Base-by-base conservation (phyloP, 1,284 basidiomycete genomes). In the Ustilago tritici region DNA sequence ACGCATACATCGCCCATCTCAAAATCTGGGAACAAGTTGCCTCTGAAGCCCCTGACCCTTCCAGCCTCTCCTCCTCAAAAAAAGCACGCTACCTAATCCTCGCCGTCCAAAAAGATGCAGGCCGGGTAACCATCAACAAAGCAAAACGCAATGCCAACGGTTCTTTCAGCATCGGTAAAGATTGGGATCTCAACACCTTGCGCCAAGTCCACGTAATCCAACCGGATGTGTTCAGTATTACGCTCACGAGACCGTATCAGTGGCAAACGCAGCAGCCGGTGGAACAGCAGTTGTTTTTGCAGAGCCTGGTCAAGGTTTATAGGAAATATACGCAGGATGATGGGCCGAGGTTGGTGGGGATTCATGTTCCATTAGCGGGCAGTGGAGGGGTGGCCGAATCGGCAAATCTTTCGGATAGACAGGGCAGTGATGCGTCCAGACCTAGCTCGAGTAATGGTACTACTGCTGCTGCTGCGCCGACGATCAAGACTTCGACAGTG, bases 121-220 rank as follows among this genome's bases (percentile, higher is more conserved):
- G 79, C 14, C 65, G 63, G 31, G 84, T 84, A 28, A 81, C 78
- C 46, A 76, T 86, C 63, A 86, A 99, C 89, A 99, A 99, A 87
- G 95, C 95, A 8, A 98, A 98, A 87, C 88, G 94, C 69, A 99
- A 99, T 86, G 92, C 92, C 43, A 99, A 98, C 84, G 93, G 93
- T 43, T 91, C 93, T 0, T 99, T 97, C 88, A 98, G 95, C 23
- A 94, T 98, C 62, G 97, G 97, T 28, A 99, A 99, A 89, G 95
- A 95, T 10, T 99, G 97, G 97, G 90, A 89, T 74, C 87, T 98
- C 49, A 87, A 91, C 55, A 94, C 96, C 84, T 89, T 99, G 76
- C 89, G 92, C 62, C 91, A 88, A 38, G 86, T 99, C 54, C 92
- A 95, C 76, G 92, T 95, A 50, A 78, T 91, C 40, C 77, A 83